Percentiles rank a stretch among this genome's conserved stretches.
Evolutionary conservation across 192 early-diverging fungal genomes (phyloP).

Genomic region (Coemansia sp.): DNA sequence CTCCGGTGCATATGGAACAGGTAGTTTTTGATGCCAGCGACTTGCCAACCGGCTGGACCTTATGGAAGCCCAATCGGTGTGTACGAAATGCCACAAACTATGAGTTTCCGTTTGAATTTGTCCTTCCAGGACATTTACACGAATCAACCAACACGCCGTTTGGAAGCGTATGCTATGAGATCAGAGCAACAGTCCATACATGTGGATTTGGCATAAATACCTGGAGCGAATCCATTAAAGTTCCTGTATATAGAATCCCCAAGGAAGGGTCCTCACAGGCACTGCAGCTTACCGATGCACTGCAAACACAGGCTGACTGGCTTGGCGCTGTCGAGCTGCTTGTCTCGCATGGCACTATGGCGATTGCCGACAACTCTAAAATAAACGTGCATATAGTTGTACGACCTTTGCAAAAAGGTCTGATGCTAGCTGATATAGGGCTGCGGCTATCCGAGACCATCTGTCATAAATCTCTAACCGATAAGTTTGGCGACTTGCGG

Average conservation of each 20-base stretch:
- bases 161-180: constrained; percentile 34
- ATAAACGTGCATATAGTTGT: constrained; percentile 23
- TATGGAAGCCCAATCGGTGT: constrained; percentile 16
- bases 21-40: constrained; percentile 26
- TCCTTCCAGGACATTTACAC: constrained; percentile 32
- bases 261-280: constrained; percentile 18
- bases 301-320: constrained; percentile 44
- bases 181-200: constrained; percentile 29
- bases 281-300: constrained; percentile 12
- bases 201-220: constrained; percentile 47
- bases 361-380: constrained; percentile 28
- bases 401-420: constrained; percentile 34
- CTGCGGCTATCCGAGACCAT: constrained; percentile 29
- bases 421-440: constrained; percentile 32
- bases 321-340: constrained; percentile 40
- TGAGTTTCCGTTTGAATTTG: constrained; percentile 40
- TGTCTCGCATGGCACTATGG: constrained; percentile 21
- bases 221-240: constrained; percentile 31
- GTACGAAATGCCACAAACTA: background rate
- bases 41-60: constrained; percentile 5
- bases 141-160: constrained; percentile 30
- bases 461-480: constrained; percentile 13
- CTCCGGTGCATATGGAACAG: constrained; percentile 7
- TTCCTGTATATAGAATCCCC: constrained; percentile 37
- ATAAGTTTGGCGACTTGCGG: constrained; percentile 27